Base-by-base conservation (phyloP, 164 flowering plant genomes). In the Vitis rupestris region DNA sequence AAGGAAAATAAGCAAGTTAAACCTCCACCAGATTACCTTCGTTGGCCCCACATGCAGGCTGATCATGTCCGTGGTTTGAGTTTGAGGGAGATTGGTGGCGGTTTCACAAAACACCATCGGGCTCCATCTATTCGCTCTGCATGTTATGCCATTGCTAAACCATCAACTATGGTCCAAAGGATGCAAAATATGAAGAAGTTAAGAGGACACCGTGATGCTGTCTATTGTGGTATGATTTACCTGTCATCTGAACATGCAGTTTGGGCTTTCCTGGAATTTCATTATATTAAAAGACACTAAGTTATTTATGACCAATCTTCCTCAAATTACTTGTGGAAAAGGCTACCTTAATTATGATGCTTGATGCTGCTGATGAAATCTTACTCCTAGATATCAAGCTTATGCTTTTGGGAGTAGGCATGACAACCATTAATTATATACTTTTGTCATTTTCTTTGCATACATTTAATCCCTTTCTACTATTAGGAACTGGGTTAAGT, bases 1-100 rank as follows among this genome's bases (percentile, higher is more conserved):
- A 77, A 56, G 68, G 78, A 70, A 70, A 77, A 78, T 56, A 80
- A 73, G 75, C 79, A 71, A 71, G 72, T 70, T 49, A 80, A 76
- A 48, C 75, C 59, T 62, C 80, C 78, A n/a, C 90, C 93, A 59
- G 54, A 74, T 55, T 86, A 88, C 81, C 70, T 91, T 75, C 89
- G 94, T 66, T 92, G 99, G 99, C 99, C 99, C 61, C 97, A 95
- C 76, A 86, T 86, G 88, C 86, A 82, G 72, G 90, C 89, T 79
- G 89, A 86, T 83, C 99, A 89, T 81, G 90, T 94, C 29, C 98
- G 70, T 74, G 99, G 94, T 30, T 76, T 95, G 62, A 77, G 79
- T 70, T 78, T 93, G 79, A 88, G 99, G 80, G 98, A 93, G 79
- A 88, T 91, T 62, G 98, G 97, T 37, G 98, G 99, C 72, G 99